Conservation (phyloP, 495 filamentous ascomycete genomes). For the Geoglossum glabrum region DNA sequence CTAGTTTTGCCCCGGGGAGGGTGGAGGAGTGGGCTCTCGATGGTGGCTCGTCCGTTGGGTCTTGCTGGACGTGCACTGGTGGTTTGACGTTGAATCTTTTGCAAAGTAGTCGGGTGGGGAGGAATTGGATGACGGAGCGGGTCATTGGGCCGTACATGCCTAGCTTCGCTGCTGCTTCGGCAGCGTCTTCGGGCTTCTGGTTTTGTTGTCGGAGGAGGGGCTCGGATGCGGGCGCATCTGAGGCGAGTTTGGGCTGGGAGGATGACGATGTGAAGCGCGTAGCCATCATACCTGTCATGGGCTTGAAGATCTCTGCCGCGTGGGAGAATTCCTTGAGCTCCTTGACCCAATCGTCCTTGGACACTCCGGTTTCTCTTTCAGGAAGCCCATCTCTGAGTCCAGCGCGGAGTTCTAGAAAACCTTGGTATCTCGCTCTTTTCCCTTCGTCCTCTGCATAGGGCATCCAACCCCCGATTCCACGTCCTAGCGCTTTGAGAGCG, state of each 20-base stretch:
- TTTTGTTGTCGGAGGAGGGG: conserved; percentile 33
- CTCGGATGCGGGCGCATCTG: conserved; percentile 14
- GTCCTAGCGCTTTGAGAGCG: conserved; percentile 53
- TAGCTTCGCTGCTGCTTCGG: conserved; percentile 69
- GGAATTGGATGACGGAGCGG: conserved; percentile 47
- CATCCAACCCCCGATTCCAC: conserved; percentile 56
- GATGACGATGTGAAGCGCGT: conserved; percentile 71
- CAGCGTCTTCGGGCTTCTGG: conserved; percentile 53
- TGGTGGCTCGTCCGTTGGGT: conserved; percentile 17
- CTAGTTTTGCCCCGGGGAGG: conserved; percentile 12
- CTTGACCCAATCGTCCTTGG: conserved; percentile 52
- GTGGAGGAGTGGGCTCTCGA: conserved; percentile 6
- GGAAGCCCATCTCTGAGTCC: conserved; percentile 41
- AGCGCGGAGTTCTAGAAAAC: conserved; percentile 62
- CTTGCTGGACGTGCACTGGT: conserved; percentile 46
- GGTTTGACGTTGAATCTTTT: conserved; percentile 79
- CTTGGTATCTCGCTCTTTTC: conserved; percentile 59
- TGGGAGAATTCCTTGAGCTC: conserved; percentile 77
- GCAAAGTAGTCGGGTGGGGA: conserved; percentile 67
- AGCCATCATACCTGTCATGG: conserved; percentile 79
- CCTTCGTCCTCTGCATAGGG: conserved; percentile 67
- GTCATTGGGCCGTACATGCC: conserved; percentile 91
- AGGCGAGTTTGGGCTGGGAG: conserved; percentile 21
- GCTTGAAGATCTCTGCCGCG: conserved; percentile 82
- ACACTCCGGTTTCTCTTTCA: conserved; percentile 31